Evolutionary conservation across 441 rosid species (phyloP), one percentile per base, ranked within the genome.

Genomic region (Eugenia klotzschiana): DNA sequence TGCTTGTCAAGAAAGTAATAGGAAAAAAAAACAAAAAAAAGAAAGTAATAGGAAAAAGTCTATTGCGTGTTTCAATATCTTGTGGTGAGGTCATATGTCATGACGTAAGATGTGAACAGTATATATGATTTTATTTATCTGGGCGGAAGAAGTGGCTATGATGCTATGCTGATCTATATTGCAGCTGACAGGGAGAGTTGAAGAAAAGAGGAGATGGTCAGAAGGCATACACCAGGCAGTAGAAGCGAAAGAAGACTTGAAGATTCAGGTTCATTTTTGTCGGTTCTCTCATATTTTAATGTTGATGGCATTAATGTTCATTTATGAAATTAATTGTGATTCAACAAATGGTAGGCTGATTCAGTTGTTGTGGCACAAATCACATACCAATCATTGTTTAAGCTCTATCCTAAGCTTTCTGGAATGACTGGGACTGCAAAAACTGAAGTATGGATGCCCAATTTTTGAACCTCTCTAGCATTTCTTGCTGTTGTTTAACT

Each of bases 381-480:
- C 83, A 96, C 99, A 33, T 96, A 96, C 84, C 99, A 96, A 87
- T 96, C 99, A 16, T 91, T 96, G 88, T 96, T 96, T 88, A 96
- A 96, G 91, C 98, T 95, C 84, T 96, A 95, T 79, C 99, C 99
- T 29, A 95, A 96, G 94, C 92, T 96, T 81, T 94, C 98, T 5
- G 99, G 99, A 86, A 96, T 96, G 99, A 96, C 99, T 55, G 99
- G 99, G 86, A 96, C 99, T 52, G 99, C 99, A 88, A 96, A 96
- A 92, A 96, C 99, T 80, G 99, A 96, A 90, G 98, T 96, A 92
- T 60, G 93, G 72, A 80, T 79, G 69, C 72, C 80, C 51, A 81
- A 29, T 74, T 80, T 49, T 49, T 4, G 4, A 50, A 27, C 53
- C n/a, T 43, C 79, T 83, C 46, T 73, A 43, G 52, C 41, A 40